A percentile compares a stretch with the other conserved stretches of the same genome.
phyloP scores from a whole-genome alignment of 1,284 basidiomycete species.

The Microbotryum lychnidis-dioicae region DNA sequence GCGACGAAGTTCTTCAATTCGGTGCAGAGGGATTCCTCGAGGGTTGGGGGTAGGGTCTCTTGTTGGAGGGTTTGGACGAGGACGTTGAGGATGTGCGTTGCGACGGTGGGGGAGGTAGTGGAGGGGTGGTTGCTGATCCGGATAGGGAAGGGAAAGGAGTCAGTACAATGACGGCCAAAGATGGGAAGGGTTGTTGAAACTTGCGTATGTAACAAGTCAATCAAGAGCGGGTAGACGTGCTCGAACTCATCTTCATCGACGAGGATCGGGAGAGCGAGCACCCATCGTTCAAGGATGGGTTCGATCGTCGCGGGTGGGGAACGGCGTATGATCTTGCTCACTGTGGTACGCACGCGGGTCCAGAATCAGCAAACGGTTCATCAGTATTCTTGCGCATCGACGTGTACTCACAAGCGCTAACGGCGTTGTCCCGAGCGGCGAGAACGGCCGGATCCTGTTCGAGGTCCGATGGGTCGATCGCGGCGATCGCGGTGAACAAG shows the following conservation, averaged over 20 bases:
- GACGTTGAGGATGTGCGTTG: background rate
- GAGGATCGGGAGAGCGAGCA: conserved; percentile 3
- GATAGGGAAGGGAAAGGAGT: background rate
- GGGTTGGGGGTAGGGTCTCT: background rate
- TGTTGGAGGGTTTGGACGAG: background rate
- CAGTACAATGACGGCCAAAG: background rate
- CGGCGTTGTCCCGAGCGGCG: conserved; percentile 7
- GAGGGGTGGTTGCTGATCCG: background rate
- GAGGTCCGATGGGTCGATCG: background rate
- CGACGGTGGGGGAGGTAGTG: background rate
- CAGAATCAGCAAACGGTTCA: background rate
- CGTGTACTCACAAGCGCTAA: conserved; percentile 4
- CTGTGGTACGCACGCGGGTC: background rate
- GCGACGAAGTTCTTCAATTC: no score
- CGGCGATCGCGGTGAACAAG: conserved; percentile 1
- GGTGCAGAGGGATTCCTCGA: background rate
- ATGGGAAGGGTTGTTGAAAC: background rate
- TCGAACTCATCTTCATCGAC: conserved; percentile 13
- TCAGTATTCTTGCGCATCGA: background rate
- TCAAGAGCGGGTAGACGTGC: conserved; percentile 1
- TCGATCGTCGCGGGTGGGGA: background rate
- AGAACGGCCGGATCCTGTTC: background rate
- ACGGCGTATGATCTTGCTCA: conserved; percentile 9
- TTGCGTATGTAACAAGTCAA: conserved; percentile 2
- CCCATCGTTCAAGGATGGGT: conserved; percentile 5